Evolutionary conservation across 352 stramenopile species (phyloP), one percentile per base, ranked within the genome.

Genomic region (Globisporangium perplexum): DNA sequence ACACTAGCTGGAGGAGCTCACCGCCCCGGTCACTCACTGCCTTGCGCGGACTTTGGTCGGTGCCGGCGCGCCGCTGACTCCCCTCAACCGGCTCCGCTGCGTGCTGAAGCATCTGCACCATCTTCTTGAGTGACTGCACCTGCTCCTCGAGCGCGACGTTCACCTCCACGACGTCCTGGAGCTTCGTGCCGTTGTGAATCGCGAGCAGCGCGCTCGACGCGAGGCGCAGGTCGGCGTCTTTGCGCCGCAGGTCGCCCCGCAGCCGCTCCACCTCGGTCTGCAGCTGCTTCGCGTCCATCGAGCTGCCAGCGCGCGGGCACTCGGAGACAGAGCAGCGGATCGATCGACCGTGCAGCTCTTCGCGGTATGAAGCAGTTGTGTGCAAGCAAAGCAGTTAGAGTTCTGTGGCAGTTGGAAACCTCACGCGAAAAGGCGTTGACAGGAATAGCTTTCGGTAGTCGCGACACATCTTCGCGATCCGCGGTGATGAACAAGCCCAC

Each of bases 101-200:
- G 11, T 53, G 33, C 45, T 60, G 58, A 17, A 56, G 54, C 33
- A 59, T 49, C 50, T 68, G 50, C 22, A 81, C 43, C 47, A 69
- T 61, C 11, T 55, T 63, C 59, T 81, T 81, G 24, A 81, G 63
- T 33, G 68, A 69, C 49, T 66, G 62, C 20, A 81, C 68, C 50
- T 81, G 71, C 47, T 81, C 68, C 12, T 72, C 57, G 47, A 81
- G 57, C 26, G 71, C 71, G 15, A 76, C 52, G 42, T 81, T 81
- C 43, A 66, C 60, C 49, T 81, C 66, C 23, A 74, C 61, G 7
- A 78, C 59, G 50, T 81, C 68, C 31, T 77, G 65, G 14, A 78
- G 47, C 17, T 74, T 65, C n/a, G 33, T 22, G 46, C 17, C 63
- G 54, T 61, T 61, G 55, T 54, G 57, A 24, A 57, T 63, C 8